These are phyloP conservation scores for Nannochloropsis oceanica DNA, from an alignment of 108 stramenopile genomes.

Conservation along the genomic window DNA sequence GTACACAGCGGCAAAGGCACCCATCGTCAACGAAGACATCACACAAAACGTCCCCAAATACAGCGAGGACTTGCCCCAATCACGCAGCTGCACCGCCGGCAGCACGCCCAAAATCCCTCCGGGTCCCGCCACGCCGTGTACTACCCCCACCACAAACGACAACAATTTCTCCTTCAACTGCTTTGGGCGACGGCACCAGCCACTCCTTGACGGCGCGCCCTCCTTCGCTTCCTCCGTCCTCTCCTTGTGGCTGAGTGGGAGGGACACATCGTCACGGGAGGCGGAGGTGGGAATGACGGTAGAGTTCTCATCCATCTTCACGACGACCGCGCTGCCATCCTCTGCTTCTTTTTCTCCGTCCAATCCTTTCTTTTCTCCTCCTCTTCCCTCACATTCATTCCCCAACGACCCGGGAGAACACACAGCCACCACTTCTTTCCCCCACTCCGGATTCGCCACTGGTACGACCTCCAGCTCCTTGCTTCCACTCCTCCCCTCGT, in stretches of 20 bases:
- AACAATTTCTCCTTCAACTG: background rate
- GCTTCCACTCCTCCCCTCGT: background rate
- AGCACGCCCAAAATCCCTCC: constrained; percentile 27
- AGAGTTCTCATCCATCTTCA: too few relatives aligned
- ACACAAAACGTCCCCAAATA: constrained; percentile 16
- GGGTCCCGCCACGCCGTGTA: constrained; percentile 24
- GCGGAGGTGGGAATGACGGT: too few relatives aligned
- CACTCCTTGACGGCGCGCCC: background rate
- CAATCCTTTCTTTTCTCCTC: too few relatives aligned
- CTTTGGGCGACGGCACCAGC: background rate
- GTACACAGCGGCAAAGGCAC: constrained; percentile 23
- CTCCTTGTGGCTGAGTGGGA: too few relatives aligned
- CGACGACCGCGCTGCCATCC: too few relatives aligned
- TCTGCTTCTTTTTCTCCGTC: too few relatives aligned
- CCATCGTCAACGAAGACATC: constrained; percentile 12
- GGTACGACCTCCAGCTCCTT: background rate
- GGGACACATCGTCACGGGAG: too few relatives aligned
- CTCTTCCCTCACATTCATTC: too few relatives aligned
- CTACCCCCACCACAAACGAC: constrained; percentile 11
- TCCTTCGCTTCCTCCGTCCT: too few relatives aligned
- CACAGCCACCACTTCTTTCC: too few relatives aligned
- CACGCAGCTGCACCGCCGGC: constrained; percentile 14
- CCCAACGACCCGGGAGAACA: background rate
- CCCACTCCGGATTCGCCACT: background rate
- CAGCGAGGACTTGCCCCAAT: background rate